A percentile compares a stretch with the other conserved stretches of the same genome.
These are phyloP conservation scores for Malus hybrid DNA, from an alignment of 331 rosid species.

Conservation along the genomic window DNA sequence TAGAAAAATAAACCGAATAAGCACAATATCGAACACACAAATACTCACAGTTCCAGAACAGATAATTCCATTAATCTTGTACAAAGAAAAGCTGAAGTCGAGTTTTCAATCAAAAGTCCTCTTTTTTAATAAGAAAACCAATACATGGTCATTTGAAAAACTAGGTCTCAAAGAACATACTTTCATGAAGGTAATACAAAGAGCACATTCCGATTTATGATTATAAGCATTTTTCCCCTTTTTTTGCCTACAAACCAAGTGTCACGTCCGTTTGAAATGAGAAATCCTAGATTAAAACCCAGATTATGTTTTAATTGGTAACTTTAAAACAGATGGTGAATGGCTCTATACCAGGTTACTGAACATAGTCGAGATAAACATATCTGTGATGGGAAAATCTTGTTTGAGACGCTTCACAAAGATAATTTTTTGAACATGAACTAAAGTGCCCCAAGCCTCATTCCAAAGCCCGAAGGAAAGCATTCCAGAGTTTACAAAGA, in stretches of 20 bases:
- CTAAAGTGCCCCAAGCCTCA: not conserved
- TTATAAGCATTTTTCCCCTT: no score
- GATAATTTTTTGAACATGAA: not conserved
- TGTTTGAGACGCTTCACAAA: not conserved
- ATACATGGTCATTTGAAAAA: not conserved
- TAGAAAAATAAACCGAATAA: not conserved
- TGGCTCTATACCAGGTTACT: not conserved
- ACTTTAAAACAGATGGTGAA: not conserved
- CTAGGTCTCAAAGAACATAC: not conserved
- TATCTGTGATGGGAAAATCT: not conserved
- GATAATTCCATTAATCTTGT: not conserved
- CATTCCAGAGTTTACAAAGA: not conserved
- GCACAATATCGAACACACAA: not conserved
- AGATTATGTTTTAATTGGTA: not conserved
- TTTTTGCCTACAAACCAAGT: not conserved
- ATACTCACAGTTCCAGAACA: not conserved
- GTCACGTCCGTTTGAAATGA: not conserved
- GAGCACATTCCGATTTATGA: not conserved
- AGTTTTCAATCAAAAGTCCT: not conserved
- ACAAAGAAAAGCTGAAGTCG: not conserved
- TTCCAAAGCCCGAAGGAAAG: slow-evolving; percentile 3
- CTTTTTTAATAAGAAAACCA: not conserved
- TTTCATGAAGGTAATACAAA: not conserved
- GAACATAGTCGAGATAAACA: not conserved
- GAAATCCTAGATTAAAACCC: not conserved